Evolutionary conservation across 1,284 basidiomycete species (phyloP), one percentile per base, ranked within the genome.

Genomic region (Leccinum pachyderme): DNA sequence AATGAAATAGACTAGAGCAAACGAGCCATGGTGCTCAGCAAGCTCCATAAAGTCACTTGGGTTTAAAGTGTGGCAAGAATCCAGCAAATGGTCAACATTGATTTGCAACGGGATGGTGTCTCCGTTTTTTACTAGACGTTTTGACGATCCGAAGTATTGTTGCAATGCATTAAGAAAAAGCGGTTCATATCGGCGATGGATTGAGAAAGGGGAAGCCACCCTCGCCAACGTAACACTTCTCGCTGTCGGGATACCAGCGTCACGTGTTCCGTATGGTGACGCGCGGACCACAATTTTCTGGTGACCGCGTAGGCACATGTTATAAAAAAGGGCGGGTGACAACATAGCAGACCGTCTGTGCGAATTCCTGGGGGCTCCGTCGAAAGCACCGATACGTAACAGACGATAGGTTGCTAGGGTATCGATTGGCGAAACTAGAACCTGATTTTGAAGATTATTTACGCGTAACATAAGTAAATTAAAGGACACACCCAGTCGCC

Each of bases 81-180:
- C 56, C 51, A 68, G 13, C 2, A 52, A 78, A 66, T 25, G 70
- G 51, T 85, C 81, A 1, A 81, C 77, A 59, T 87, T 80, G 28
- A 96, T 79, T 0, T 80, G 75, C 5, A 97, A 78, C 1, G 86
- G 82, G 48, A 99, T 81, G 15, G 96, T 65, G 69, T 98, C 95
- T 1, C 92, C 93, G 55, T 82, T 77, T 67, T 89, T 87, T 12
- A 96, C 79, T 22, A 97, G 73, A 32, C 85, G 79, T 56, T 76
- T 81, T 0, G 73, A 71, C 0, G 69, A 67, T 37, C 81, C 75
- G 65, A 98, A 94, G 67, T 90, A 83, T 3, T 68, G 57, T 54
- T 85, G 88, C 57, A 98, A 73, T 5, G 86, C 84, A 12, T 77
- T 75, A 12, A 95, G 71, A 68, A 91, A 90, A 7, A 85, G 70